Conservation (phyloP, 306 rosid genomes). For the Vigna trinervia region DNA sequence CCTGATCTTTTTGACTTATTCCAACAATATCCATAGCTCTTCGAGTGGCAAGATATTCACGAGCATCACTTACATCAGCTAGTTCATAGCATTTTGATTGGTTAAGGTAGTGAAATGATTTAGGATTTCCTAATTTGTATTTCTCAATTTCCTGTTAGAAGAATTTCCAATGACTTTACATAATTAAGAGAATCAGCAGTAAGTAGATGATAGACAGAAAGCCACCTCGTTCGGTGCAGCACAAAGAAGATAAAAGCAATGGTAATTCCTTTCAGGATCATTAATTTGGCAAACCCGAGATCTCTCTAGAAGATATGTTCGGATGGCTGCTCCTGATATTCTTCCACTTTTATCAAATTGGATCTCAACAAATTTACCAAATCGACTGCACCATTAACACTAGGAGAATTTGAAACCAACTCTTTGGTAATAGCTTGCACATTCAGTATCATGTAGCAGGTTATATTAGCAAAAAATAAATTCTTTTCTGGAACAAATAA, state of each 20-base stretch:
- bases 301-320: constrained; percentile 97
- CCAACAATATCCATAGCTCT: constrained; percentile 99
- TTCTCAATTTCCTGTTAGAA: constrained; percentile 84
- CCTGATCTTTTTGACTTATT: constrained; percentile 90
- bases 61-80: constrained; percentile 87
- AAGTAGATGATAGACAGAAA: constrained; percentile 35
- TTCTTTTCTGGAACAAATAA: constrained; percentile 35
- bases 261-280: constrained; percentile 98
- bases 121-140: constrained; percentile 89
- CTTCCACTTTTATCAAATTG: constrained; percentile 98
- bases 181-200: constrained; percentile 27
- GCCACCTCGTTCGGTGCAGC: constrained; percentile 99
- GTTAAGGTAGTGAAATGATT: constrained; percentile 92
- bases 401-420: constrained; percentile 44
- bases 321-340: constrained; percentile 98
- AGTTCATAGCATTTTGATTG: constrained; percentile 92
- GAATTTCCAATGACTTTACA: constrained; percentile 39
- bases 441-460: constrained; percentile 13
- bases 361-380: constrained; percentile 98
- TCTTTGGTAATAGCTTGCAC: constrained; percentile 15
- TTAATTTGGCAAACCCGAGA: constrained; percentile 99
- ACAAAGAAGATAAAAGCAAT: constrained; percentile 97
- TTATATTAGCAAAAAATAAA: constrained; percentile 17
- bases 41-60: constrained; percentile 96
- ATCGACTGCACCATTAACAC: constrained; percentile 76